phyloP scores from a whole-genome alignment of 345 rosid genomes.

The Salix brachista region DNA sequence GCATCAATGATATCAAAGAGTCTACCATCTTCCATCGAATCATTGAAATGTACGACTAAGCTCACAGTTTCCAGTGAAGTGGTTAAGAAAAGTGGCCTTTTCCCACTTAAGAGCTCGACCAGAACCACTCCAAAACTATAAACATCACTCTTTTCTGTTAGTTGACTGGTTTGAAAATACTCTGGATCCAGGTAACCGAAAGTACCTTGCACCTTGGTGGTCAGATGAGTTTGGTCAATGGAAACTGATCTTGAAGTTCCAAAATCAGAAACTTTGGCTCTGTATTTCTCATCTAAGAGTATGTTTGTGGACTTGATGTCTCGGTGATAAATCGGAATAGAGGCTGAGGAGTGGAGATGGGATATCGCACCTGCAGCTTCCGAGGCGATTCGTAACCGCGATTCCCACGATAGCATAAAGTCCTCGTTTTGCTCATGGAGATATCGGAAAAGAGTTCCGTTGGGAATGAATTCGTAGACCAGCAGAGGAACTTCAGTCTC shows the following conservation, averaged over 20 bases:
- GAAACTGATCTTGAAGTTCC: conserved; percentile 19
- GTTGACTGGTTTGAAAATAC: conserved; percentile 11
- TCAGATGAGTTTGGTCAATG: conserved; percentile 19
- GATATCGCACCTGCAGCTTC: conserved; percentile 20
- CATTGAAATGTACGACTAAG: conserved; percentile 16
- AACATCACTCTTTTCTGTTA: conserved; percentile 22
- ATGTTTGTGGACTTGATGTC: conserved; percentile 22
- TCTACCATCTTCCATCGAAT: conserved; percentile 4
- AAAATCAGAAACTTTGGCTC: conserved; percentile 25
- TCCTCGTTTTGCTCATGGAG: conserved; percentile 8
- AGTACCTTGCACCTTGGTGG: conserved; percentile 26
- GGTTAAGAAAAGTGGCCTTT: conserved; percentile 12
- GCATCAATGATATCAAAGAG: conserved; percentile 1
- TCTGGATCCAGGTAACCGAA: conserved; percentile 28
- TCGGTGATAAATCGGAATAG: conserved; percentile 11
- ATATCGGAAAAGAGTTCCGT: conserved; percentile 5
- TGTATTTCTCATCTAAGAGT: conserved; percentile 17
- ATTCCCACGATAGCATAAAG: conserved; percentile 4
- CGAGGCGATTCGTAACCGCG: conserved; percentile 16
- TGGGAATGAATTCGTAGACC: conserved; percentile 15
- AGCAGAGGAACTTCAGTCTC: conserved; percentile 8
- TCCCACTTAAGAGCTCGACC: conserved; percentile 8
- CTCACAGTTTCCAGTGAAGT: conserved; percentile 3
- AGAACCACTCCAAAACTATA: conserved; percentile 32
- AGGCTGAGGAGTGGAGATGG: conserved; percentile 17